A percentile compares a stretch with the other conserved stretches of the same genome.
These are phyloP conservation scores for Linnemannia elongata DNA, from an alignment of 192 early-diverging fungal species.

Conservation along the genomic window DNA sequence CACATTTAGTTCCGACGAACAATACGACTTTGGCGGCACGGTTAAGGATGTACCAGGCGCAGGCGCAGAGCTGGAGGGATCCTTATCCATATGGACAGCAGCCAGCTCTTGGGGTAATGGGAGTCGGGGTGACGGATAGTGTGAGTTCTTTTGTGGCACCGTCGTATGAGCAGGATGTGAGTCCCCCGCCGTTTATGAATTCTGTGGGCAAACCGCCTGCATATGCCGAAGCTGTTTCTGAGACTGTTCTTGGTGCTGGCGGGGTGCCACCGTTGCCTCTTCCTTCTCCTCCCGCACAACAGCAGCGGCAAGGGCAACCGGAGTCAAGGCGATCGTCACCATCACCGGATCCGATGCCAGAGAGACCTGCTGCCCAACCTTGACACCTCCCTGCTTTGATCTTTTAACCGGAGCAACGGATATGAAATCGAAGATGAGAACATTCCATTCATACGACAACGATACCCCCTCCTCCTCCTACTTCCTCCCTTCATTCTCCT, in stretches of 20 bases:
- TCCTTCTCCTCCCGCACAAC: background rate
- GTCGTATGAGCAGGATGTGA: constrained; percentile 38
- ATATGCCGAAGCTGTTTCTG: constrained; percentile 24
- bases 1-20: constrained; percentile 26
- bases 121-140: background rate
- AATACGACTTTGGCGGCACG: constrained; percentile 31
- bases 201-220: constrained; percentile 24
- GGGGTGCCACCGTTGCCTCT: background rate
- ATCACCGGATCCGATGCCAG: background rate
- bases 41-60: constrained; percentile 26
- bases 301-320: background rate
- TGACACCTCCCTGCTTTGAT: too few relatives aligned
- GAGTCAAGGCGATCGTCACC: background rate
- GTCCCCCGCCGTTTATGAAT: constrained; percentile 38
- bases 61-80: background rate
- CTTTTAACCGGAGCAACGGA: too few relatives aligned
- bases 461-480: too few relatives aligned
- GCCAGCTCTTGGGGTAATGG: background rate
- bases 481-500: background rate
- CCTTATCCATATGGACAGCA: constrained; percentile 30
- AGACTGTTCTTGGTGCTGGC: background rate
- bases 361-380: background rate
- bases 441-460: too few relatives aligned
- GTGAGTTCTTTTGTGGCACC: constrained; percentile 27
- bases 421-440: too few relatives aligned